Percentiles rank a stretch among this genome's conserved stretches.
These are phyloP conservation scores for Acanthamoeba quina DNA, from an alignment of 208 protist genomes.

Conservation along the genomic window DNA sequence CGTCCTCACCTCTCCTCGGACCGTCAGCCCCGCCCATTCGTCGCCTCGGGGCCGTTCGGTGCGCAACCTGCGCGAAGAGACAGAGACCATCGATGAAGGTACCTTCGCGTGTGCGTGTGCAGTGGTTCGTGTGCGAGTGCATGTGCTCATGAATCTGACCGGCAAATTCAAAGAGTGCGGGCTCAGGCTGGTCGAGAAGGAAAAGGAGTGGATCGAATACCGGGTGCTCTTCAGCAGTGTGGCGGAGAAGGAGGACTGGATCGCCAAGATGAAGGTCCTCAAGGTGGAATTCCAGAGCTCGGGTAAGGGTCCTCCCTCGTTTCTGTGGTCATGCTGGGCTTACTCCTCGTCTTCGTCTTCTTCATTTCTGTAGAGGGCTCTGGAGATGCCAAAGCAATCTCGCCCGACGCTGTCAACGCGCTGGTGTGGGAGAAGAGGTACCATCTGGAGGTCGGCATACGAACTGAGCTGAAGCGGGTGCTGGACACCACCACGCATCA, in stretches of 20 bases:
- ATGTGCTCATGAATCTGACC: too few relatives aligned
- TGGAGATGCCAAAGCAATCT: neutral
- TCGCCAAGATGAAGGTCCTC: constrained; percentile 20
- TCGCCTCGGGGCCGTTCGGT: neutral
- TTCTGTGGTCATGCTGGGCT: neutral
- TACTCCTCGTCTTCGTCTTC: neutral
- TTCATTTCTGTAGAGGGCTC: neutral
- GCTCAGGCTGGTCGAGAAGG: constrained; percentile 1
- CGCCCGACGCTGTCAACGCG: neutral
- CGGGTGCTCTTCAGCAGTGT: neutral
- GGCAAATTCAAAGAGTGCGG: neutral
- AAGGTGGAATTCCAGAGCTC: neutral
- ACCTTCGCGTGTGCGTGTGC: too few relatives aligned
- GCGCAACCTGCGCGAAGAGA: neutral
- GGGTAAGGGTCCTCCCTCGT: neutral
- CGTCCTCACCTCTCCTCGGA: neutral
- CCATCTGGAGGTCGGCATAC: neutral
- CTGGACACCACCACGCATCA: neutral
- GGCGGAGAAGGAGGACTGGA: constrained; percentile 1
- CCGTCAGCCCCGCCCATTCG: neutral
- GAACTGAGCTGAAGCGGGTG: neutral
- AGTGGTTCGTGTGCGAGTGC: too few relatives aligned
- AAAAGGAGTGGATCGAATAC: neutral
- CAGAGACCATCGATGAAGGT: neutral
- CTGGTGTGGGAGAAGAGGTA: constrained; percentile 4